Evolutionary conservation across 2,329 filamentous ascomycete species (phyloP).

Genomic region (Pseudogymnoascus sp.): DNA sequence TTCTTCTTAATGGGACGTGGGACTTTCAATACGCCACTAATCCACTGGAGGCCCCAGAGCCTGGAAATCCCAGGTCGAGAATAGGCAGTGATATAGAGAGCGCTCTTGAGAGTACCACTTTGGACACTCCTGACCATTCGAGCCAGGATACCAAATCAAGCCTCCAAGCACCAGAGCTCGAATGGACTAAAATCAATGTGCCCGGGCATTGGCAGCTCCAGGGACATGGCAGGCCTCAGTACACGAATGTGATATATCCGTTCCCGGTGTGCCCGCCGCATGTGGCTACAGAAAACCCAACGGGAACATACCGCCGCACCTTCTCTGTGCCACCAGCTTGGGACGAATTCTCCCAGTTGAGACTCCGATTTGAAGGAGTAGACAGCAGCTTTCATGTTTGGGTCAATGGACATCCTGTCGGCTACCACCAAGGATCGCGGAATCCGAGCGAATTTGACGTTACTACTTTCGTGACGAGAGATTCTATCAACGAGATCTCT

Average conservation of each 20-base stretch:
- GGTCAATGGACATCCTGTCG: conserved; percentile 54
- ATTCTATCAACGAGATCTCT: conserved; percentile 44
- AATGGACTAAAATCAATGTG: conserved; percentile 34
- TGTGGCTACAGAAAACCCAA: conserved; percentile 54
- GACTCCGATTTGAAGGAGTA: conserved; percentile 62
- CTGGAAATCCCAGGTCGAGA: conserved; percentile 21
- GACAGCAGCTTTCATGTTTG: conserved; percentile 64
- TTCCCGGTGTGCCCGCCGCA: conserved; percentile 57
- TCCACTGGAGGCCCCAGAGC: conserved; percentile 38
- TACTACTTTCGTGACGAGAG: conserved; percentile 38
- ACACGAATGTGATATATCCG: conserved; percentile 59
- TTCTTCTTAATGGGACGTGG: conserved; percentile 48
- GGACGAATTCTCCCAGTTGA: conserved; percentile 41
- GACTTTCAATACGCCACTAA: conserved; percentile 43
- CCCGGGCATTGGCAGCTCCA: conserved; percentile 64
- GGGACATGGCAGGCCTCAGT: conserved; percentile 56
- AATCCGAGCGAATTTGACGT: conserved; percentile 65
- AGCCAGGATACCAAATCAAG: not conserved
- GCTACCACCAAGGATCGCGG: conserved; percentile 59
- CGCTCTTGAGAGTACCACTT: not conserved
- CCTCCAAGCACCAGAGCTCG: not conserved
- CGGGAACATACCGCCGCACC: conserved; percentile 49
- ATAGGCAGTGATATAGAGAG: conserved; percentile 17
- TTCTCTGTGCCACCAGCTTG: conserved; percentile 45
- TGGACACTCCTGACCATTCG: not conserved